Evolutionary conservation across 352 stramenopile genomes (phyloP), one percentile per base, ranked within the genome.

Genomic region (Blastocystis sp.): DNA sequence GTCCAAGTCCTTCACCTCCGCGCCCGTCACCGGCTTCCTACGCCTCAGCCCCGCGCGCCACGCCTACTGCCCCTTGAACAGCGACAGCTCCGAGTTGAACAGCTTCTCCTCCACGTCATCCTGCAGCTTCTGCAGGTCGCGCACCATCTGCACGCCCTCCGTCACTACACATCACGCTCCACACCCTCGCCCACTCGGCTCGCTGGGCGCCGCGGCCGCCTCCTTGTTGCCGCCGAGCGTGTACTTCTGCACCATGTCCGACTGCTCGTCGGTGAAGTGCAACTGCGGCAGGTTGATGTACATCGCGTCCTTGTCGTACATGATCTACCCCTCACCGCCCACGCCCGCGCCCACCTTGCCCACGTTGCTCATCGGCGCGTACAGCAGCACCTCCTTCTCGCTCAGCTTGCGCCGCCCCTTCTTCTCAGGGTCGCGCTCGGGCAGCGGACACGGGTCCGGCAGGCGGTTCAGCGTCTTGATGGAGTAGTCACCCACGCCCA

Each of bases 261-360:
- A 69, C 62, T 82, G 21, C 24, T 76, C 11, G 43, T 90, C 43
- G 19, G 87, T 89, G 52, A 90, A 90, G 42, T 90, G 54, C 40
- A 74, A 14, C 28, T 92, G 34, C 14, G 90, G 89, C 17, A 91
- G 52, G 71, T 91, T 89, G 63, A 91, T 91, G 71, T 91, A 87
- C 90, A 99, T 96, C 43, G 96, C 97, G 89, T 99, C 97, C 91
- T 98, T 98, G 90, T 99, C 97, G 87, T 98, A 98, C 87, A 95
- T 94, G 74, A 99, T 97, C 87, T 57, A 57, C 6, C 48, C 48
- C 48, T 57, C 48, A 57, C 48, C 48, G 14, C 48, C 0, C 48
- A 14, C 48, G 6, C 48, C 48, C 14, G 6, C 6, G 6, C 48
- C 48, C 48, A 57, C 48, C 48, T 94, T 95, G 88, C 97, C 97